Base-by-base conservation (phyloP, 495 filamentous ascomycete genomes). In the Podospora pseudoanserina region DNA sequence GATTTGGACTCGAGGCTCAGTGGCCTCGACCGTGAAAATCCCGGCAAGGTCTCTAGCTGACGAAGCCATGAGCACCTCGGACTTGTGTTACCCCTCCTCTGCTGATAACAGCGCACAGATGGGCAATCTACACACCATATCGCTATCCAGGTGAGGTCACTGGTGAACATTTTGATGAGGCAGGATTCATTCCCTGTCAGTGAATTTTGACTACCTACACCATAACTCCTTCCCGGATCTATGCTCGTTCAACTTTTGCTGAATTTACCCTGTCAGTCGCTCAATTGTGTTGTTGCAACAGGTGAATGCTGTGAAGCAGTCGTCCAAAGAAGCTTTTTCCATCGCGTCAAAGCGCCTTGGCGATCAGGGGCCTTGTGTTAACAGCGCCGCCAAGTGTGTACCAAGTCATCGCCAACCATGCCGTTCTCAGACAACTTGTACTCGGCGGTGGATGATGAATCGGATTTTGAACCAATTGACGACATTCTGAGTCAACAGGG, bases 351-450 rank as follows among this genome's bases (percentile, higher is more conserved):
- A 27, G 34, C 16, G 55, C 18, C 28, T 70, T 68, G 62, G 63
- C 63, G 57, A 3, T 6, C n/a, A 59, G 61, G 65, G 63, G 63
- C 44, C 20, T 23, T 63, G 64, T 63, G 67, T 65, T 66, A 34
- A 63, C 55, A 39, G 60, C 53, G 13, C 28, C 61, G 67, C 53
- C 70, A 69, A 32, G 30, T 32, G 30, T 32, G 23, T 32, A 32
- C 30, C 30, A 32, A 70, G 64, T 28, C 23, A 64, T 72, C 60
- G 64, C 27, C 32, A 69, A 63, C 44, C 68, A 76, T 76, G 74
- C 79, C 81, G 1, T 82, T 82, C 71, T 80, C 81, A 11, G 82
- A 83, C 72, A 77, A 82, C 64, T 71, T 83, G 68, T 80, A 79
- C 71, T 80, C 79, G 28, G 70, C 75, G 72, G 68, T 72, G 58